These are phyloP conservation scores for Leishmania braziliensis DNA, from an alignment of 208 protist genomes.

Conservation along the genomic window DNA sequence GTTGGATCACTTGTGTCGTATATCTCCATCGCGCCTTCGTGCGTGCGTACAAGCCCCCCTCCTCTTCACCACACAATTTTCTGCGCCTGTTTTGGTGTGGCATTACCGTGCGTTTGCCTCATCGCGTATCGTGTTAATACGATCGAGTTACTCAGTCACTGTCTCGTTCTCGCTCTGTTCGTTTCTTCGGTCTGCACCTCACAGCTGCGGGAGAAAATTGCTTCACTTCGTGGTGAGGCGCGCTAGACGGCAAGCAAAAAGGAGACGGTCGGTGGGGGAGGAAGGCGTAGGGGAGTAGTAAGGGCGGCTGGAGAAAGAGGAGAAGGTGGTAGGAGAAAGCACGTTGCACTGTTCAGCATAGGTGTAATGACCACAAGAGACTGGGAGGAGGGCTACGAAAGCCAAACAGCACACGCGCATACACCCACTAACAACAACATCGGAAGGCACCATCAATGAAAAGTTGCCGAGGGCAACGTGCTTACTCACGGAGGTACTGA, in stretches of 20 bases:
- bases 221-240: neutral
- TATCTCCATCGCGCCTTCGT: too few species aligned
- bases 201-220: neutral
- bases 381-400: neutral
- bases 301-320: neutral
- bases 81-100: neutral
- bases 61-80: too few species aligned
- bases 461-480: neutral
- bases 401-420: neutral
- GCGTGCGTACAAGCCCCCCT: neutral
- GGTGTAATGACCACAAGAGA: neutral
- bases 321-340: neutral
- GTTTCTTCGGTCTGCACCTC: neutral
- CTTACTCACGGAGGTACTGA: neutral
- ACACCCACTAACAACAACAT: neutral
- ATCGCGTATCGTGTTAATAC: neutral
- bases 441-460: neutral
- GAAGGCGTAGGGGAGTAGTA: neutral
- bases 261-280: neutral
- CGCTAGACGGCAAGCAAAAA: neutral
- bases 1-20: too few species aligned
- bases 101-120: neutral
- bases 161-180: neutral
- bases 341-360: neutral
- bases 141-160: neutral